Base-by-base conservation (phyloP, 192 early-diverging fungal genomes). In the Mortierella claussenii region DNA sequence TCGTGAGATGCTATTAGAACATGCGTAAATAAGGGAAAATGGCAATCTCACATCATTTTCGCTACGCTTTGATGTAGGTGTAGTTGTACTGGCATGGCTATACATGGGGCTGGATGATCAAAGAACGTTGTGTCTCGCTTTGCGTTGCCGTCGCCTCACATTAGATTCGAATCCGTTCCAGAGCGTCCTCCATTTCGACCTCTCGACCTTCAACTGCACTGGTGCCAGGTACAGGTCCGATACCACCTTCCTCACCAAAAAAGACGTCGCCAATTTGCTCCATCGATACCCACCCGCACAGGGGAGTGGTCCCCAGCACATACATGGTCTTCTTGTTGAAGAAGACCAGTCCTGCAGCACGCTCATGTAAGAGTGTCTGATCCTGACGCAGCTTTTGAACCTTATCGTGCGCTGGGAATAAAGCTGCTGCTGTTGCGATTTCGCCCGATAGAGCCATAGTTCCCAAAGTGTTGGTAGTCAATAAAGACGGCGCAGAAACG, bases 271-370 rank as follows among this genome's bases (percentile, higher is more conserved):
- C 58, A 37, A 82, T 46, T 34, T 85, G 69, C 23, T 78, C 79
- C 8, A 82, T 61, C 4, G 80, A 57, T 7, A 86, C 74, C 87
- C 87, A 88, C 18, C 85, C 80, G 48, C 82, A 84, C 12, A 88
- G 64, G 8, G 87, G 87, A 2, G 87, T 88, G 13, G 71, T 69
- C 11, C 87, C 87, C 15, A 81, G 45, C 0, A 78, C 84, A 48
- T 88, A 88, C 53, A 86, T 82, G 3, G 87, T 80, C 47, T 79
- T 62, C 33, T 78, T 69, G 58, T 86, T 84, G 68, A 84, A 88
- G 27, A 88, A 83, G 8, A 88, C 62, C 8, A 86, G 54, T 10
- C 87, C 87, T 56, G 84, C 87, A 1, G 81, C 68, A 3, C 65
- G 60, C 49, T 80, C 73, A 36, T 52, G 47, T 5, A 49, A 8